phyloP scores from a whole-genome alignment of 768 basidiomycete species.

The Boletus rubropictus region DNA sequence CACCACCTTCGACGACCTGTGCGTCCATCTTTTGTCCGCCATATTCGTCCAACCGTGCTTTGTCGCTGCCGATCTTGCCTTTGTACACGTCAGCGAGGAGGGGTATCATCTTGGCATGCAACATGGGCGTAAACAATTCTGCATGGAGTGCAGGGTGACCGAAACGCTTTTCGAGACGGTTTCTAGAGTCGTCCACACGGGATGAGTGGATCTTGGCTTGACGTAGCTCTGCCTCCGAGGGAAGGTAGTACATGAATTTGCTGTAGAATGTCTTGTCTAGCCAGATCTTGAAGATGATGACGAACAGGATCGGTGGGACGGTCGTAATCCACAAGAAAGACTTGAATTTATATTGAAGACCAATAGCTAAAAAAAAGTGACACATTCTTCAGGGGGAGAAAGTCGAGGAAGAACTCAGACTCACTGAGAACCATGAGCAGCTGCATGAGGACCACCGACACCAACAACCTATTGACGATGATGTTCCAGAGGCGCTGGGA shows the following conservation, averaged over 20 bases:
- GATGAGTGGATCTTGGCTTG: slow-evolving; percentile 73
- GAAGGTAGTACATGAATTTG: slow-evolving; percentile 78
- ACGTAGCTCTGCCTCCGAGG: slow-evolving; percentile 71
- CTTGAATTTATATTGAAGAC: slow-evolving; percentile 69
- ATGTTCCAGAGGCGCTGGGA: slow-evolving; percentile 86
- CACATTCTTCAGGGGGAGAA: neutral
- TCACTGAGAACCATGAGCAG: slow-evolving; percentile 77
- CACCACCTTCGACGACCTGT: slow-evolving; percentile 67
- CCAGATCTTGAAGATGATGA: slow-evolving; percentile 81
- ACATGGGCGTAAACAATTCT: slow-evolving; percentile 84
- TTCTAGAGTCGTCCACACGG: slow-evolving; percentile 62
- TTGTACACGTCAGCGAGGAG: slow-evolving; percentile 69
- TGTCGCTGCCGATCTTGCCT: slow-evolving; percentile 60
- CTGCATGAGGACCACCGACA: slow-evolving; percentile 83
- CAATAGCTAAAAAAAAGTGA: slow-evolving; percentile 54
- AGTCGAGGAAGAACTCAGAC: slow-evolving; percentile 25
- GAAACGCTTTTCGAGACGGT: slow-evolving; percentile 85
- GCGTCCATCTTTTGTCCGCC: slow-evolving; percentile 74
- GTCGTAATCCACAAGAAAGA: slow-evolving; percentile 76
- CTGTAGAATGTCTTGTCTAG: slow-evolving; percentile 61
- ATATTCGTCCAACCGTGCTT: slow-evolving; percentile 69
- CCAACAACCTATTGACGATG: slow-evolving; percentile 81
- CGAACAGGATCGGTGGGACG: slow-evolving; percentile 80
- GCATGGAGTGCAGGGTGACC: slow-evolving; percentile 88
- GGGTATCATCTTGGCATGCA: slow-evolving; percentile 82